Percentiles rank a stretch among this genome's conserved stretches.
phyloP scores from a whole-genome alignment of 306 rosid species.

The Sindora glabra region DNA sequence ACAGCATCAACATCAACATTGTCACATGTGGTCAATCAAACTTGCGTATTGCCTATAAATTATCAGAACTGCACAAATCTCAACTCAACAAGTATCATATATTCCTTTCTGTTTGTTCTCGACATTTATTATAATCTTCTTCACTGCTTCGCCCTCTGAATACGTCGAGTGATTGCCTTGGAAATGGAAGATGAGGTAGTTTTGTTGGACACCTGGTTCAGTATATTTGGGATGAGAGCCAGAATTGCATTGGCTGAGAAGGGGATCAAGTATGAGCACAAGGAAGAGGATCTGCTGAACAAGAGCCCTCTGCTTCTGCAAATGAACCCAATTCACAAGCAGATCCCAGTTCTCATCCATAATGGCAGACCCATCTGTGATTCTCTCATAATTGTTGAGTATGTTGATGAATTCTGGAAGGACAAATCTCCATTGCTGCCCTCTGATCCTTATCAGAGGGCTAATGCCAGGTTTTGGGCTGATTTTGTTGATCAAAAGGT shows the following conservation, averaged over 20 bases:
- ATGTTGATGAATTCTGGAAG: conserved; percentile 35
- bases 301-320: conserved; percentile 29
- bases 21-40: no score
- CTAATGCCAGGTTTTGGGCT: conserved; percentile 33
- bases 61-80: no score
- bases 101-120: background rate
- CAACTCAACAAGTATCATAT: no score
- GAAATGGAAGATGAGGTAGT: conserved; percentile 17
- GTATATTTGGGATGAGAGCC: conserved; percentile 33
- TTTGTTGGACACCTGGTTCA: conserved; percentile 20
- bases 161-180: background rate
- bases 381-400: conserved; percentile 32
- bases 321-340: conserved; percentile 33
- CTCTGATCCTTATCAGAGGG: conserved; percentile 19
- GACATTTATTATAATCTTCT: background rate
- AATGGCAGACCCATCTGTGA: conserved; percentile 29
- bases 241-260: conserved; percentile 29
- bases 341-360: conserved; percentile 39
- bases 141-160: background rate
- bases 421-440: conserved; percentile 11
- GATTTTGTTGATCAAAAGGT: conserved; percentile 32
- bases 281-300: conserved; percentile 16
- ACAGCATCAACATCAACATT: no score
- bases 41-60: no score
- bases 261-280: conserved; percentile 20